These are phyloP conservation scores for Mycena rebaudengoi DNA, from an alignment of 768 basidiomycete species.

Conservation along the genomic window DNA sequence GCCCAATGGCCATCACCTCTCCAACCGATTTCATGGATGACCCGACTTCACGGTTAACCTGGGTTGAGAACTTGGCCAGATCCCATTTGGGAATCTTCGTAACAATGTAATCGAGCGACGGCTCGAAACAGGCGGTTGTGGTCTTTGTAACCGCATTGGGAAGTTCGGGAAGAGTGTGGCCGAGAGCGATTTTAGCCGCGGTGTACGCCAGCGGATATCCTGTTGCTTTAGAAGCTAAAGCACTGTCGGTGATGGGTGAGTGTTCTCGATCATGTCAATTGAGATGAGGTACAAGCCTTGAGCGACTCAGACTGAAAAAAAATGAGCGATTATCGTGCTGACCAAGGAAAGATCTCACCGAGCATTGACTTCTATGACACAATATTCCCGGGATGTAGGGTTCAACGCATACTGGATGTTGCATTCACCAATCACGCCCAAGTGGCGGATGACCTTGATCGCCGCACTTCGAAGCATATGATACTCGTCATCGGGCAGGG, in stretches of 20 bases:
- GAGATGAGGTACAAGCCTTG: conserved; percentile 56
- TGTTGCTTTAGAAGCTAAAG: conserved; percentile 97
- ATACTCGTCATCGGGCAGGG: conserved; percentile 96
- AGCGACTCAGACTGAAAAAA: conserved; percentile 71
- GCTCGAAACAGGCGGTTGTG: conserved; percentile 99
- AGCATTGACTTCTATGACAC: conserved; percentile 98
- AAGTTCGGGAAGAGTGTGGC: conserved; percentile 95
- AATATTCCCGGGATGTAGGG: conserved; percentile 91
- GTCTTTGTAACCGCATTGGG: conserved; percentile 99
- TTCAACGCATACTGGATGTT: conserved; percentile 99
- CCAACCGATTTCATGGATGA: conserved; percentile 99
- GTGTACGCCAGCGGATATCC: conserved; percentile 99
- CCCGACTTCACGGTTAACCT: conserved; percentile 94
- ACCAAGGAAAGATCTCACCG: conserved; percentile 56
- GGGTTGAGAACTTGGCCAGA: conserved; percentile 93
- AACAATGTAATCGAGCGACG: conserved; percentile 98
- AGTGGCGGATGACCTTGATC: conserved; percentile 92
- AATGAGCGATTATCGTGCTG: background rate
- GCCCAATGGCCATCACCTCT: conserved; percentile 99
- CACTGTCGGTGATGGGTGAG: conserved; percentile 58
- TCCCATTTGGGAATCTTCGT: conserved; percentile 99
- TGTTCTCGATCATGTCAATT: conserved; percentile 9
- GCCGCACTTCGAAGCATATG: conserved; percentile 99
- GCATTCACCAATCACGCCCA: conserved; percentile 93
- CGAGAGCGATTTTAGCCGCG: conserved; percentile 97